Base-by-base conservation (phyloP, 768 basidiomycete genomes). In the Calvatia gigantea region DNA sequence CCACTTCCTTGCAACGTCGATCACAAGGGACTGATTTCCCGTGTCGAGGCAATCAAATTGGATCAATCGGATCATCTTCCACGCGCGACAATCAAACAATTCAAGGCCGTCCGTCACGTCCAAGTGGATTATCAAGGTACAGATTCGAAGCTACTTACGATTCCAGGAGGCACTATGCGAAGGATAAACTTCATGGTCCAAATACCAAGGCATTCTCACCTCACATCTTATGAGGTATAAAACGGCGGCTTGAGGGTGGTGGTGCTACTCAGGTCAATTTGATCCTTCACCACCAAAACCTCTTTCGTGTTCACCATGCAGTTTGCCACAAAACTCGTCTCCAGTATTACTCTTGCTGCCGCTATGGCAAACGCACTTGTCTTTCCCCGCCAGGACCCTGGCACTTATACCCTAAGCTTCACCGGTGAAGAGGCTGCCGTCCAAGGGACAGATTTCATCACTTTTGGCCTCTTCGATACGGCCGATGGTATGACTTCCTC, bases 391-490 rank as follows among this genome's bases (percentile, higher is more conserved):
- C 54, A 56, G 29, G 46, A 37, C 15, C 54, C 58, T 6, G 66
- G 65, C 25, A 72, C 73, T 6, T 79, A 77, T 58, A 59, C 55
- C 9, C 71, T 66, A 41, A 74, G 71, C 14, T 79, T 75, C 64
- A 60, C 52, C 35, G 72, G 75, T 63, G 63, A 75, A 29, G 73
- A 70, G 1, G 75, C 71, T 27, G 77, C 77, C 19, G 73, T 72
- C 14, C 71, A 79, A 57, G 76, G 70, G 17, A 57, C 43, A 41
- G 75, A 72, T 54, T 79, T 72, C 60, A 37, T 71, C 60, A 77
- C 77, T 23, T 79, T 68, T 54, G 77, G 73, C 46, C 67, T 79
- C 32, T 73, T 79, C 21, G 73, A 74, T 42, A 75, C 74, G 14
- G 64, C 77, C 47, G 66, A 62, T 56, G 68, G 77, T 75, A 61